Base-by-base conservation (phyloP, 2,329 filamentous ascomycete species). In the Epichloe bromicola region DNA sequence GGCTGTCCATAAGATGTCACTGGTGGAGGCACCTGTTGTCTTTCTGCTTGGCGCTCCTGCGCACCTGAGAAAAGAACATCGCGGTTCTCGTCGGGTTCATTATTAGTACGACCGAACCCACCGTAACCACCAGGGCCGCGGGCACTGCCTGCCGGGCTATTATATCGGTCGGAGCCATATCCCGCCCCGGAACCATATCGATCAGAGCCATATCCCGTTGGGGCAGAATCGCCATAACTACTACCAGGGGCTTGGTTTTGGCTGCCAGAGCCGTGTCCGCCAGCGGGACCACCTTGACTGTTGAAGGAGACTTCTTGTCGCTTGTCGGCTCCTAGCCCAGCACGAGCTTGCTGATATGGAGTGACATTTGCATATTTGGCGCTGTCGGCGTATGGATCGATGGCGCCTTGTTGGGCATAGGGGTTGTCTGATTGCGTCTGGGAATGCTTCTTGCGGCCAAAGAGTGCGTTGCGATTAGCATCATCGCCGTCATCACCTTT, bases 41-140 rank as follows among this genome's bases (percentile, higher is more conserved):
- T 67, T 55, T 74, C 68, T 48, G 73, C 69, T 36, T 70, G 64
- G 46, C 78, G 70, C 51, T 76, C 64, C 34, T 74, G 66, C 2
- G 78, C 79, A 45, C 75, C 75, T 10, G 76, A 57, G 53, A 88
- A 86, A 4, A 88, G 72, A 30, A 76, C 79, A 60, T 84, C 78
- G 40, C 82, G 74, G 55, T 82, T 75, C 53, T 67, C 67, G 51
- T 81, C 77, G 5, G 70, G 69, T 48, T 66, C 61, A 45, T 61
- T 65, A 53, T 70, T 68, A 34, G 64, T 63, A 46, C 69, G 68
- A 44, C 77, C 78, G 51, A 83, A 67, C 6, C 79, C 79, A 37
- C 81, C 80, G 55, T 84, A 84, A 30, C 80, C 80, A 45, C 78
- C 76, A 11, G 74, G 72, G 12, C 76, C 74, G 58, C 69, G 65